These are phyloP conservation scores for Barnettozyma sucrosica DNA, from an alignment of 805 yeast genomes.

Conservation along the genomic window DNA sequence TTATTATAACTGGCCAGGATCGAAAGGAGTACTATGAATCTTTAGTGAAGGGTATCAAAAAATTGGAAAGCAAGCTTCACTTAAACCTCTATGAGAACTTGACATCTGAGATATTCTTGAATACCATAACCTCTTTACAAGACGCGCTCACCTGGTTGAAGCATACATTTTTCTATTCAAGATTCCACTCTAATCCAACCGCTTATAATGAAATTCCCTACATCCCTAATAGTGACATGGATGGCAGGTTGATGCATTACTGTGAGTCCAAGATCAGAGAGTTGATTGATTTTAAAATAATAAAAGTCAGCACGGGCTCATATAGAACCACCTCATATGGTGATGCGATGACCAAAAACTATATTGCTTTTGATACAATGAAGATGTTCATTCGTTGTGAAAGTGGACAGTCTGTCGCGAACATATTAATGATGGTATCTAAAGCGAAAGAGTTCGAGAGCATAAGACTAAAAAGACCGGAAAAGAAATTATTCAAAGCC, in stretches of 20 bases:
- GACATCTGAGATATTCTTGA: constrained; percentile 39
- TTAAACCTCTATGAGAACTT: constrained; percentile 34
- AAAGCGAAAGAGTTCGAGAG: constrained; percentile 36
- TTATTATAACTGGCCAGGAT: constrained; percentile 39
- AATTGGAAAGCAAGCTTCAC: constrained; percentile 43
- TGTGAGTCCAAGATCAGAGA: constrained; percentile 30
- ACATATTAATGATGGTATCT: constrained; percentile 27
- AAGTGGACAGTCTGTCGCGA: constrained; percentile 15
- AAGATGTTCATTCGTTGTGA: constrained; percentile 27
- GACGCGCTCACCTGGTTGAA: constrained; percentile 42
- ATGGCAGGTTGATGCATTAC: constrained; percentile 29
- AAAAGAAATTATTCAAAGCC: constrained; percentile 39
- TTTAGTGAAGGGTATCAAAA: constrained; percentile 36
- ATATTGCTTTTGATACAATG: constrained; percentile 40
- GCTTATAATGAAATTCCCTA: constrained; percentile 33
- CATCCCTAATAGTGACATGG: constrained; percentile 20
- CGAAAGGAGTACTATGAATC: constrained; percentile 35
- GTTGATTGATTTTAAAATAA: constrained; percentile 29
- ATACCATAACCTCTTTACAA: constrained; percentile 32
- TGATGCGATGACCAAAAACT: constrained; percentile 43
- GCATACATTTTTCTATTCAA: constrained; percentile 44
- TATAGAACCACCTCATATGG: constrained; percentile 38
- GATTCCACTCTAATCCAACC: constrained; percentile 35
- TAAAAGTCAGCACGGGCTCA: constrained; percentile 14
- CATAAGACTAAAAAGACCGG: constrained; percentile 37